These are phyloP conservation scores for Saururus chinensis DNA, from an alignment of 164 flowering plant genomes.

Conservation along the genomic window DNA sequence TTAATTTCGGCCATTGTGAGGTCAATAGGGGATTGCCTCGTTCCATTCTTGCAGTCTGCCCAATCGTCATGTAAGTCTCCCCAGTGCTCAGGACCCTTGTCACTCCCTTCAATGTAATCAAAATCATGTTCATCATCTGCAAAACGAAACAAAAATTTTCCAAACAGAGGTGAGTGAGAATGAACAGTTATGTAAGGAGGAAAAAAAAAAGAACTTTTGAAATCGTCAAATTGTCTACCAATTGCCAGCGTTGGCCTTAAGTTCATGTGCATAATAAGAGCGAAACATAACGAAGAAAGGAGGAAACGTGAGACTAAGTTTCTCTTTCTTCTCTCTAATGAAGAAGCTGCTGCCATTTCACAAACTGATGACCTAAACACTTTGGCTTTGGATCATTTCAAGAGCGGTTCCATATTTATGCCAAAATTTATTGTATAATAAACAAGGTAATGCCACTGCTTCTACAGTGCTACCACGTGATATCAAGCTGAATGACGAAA, in stretches of 20 bases:
- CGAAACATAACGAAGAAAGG: not conserved
- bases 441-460: too few species aligned
- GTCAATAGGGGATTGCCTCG: constrained; percentile 68
- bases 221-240: not conserved
- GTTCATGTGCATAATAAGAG: not conserved
- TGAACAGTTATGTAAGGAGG: not conserved
- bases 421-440: too few species aligned
- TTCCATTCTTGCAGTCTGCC: constrained; percentile 35
- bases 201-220: not conserved
- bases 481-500: too few species aligned
- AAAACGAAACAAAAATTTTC: not conserved
- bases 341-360: too few species aligned
- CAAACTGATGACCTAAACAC: too few species aligned
- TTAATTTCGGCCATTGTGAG: constrained; percentile 28
- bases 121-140: constrained; percentile 52
- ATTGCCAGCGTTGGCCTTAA: not conserved
- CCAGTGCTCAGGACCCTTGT: constrained; percentile 41
- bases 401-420: too few species aligned
- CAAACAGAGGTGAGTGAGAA: not conserved
- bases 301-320: not conserved
- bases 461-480: too few species aligned
- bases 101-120: constrained; percentile 17
- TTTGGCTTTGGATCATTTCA: too few species aligned
- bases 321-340: not conserved
- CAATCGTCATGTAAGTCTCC: constrained; percentile 41